Conservation (phyloP, 495 filamentous ascomycete species). For the Penicillium roqueforti region DNA sequence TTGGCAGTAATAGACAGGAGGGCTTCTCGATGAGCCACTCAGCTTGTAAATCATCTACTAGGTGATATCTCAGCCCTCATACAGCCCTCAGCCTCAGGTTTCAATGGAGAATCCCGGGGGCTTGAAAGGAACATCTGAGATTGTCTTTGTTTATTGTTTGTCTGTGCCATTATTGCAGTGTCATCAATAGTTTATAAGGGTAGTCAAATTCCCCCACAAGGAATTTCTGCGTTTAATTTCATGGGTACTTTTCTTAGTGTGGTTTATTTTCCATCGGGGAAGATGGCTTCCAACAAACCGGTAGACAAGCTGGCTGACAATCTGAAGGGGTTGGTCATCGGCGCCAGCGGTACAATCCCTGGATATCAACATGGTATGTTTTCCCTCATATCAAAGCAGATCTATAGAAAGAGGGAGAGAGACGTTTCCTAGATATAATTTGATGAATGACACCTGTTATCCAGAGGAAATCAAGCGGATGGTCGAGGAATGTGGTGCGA, state of each 20-base stretch:
- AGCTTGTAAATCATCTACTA: not conserved
- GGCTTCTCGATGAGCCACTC: not conserved
- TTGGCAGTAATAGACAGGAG: not conserved
- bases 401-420: no score
- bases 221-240: not conserved
- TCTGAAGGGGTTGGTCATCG: conserved; percentile 47
- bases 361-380: conserved; percentile 46
- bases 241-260: not conserved
- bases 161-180: not conserved
- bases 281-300: not conserved
- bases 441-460: not conserved
- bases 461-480: conserved; percentile 6
- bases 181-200: not conserved
- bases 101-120: not conserved
- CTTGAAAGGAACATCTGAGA: not conserved
- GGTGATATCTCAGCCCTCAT: no score
- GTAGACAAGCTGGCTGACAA: conserved; percentile 17
- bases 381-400: not conserved
- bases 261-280: not conserved
- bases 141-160: not conserved
- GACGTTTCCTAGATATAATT: not conserved
- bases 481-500: conserved; percentile 11
- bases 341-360: conserved; percentile 55
- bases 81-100: not conserved
- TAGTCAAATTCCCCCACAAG: not conserved